Evolutionary conservation across 495 filamentous ascomycete species (phyloP), one percentile per base, ranked within the genome.

Genomic region (Baudoinia panamericana): DNA sequence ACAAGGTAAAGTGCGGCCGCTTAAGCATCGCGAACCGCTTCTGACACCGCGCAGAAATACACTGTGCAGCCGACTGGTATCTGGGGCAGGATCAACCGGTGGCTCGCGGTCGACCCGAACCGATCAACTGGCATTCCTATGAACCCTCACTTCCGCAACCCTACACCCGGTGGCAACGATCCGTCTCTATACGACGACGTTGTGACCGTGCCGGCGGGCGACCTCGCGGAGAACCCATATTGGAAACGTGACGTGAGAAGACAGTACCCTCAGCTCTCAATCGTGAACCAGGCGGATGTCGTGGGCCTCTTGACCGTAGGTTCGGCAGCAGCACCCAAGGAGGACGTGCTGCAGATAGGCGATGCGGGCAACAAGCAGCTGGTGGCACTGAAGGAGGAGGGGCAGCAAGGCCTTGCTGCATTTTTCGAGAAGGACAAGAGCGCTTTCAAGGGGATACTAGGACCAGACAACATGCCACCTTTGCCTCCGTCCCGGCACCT

Each of bases 221-320:
- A 99, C 61, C 75, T 97, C 48, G 90, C 90, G 52, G 90, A 93
- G 56, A 97, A 97, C 63, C 75, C 90, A 27, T 97, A 97, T 73
- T 97, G 85, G 83, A 92, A 92, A 66, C 85, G 90, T 41, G 90
- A 97, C 52, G 62, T 67, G 37, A 80, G 90, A 34, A 76, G 92
- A 53, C 73, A 69, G 54, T 97, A 96, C 66, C 81, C 92, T n/a
- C 70, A 69, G 41, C 68, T 81, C 31, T 85, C 80, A 52, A 73
- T 80, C 23, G 74, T 97, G 38, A 78, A 64, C 32, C 90, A 94
- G 65, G 76, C 72, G 13, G 81, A 96, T 65, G 78, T 83, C 18
- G 88, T 88, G 16, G 78, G 76, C 4, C 73, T 96, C 45, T 68
- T 97, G 45, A 79, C 69, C 17, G 81, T 96, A 10, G 90, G 92